phyloP scores from a whole-genome alignment of 1,284 basidiomycete species.

The Porogramme epimiltina region DNA sequence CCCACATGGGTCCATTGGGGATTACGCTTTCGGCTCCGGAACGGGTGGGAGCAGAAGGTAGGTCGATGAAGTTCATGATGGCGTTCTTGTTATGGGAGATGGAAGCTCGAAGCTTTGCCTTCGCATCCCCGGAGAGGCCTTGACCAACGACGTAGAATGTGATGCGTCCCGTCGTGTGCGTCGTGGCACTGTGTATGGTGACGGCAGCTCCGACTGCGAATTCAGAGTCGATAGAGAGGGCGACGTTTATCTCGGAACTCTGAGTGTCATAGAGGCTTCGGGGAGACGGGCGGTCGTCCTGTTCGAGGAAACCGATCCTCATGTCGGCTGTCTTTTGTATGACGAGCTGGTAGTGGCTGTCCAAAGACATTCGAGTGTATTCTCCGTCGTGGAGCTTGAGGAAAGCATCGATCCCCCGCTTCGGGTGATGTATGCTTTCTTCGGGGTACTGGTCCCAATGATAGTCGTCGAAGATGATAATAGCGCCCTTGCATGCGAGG shows the following conservation, averaged over 20 bases:
- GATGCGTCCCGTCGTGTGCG: conserved; percentile 40
- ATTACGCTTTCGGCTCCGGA: conserved; percentile 28
- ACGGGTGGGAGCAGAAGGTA: conserved; percentile 29
- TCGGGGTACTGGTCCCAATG: conserved; percentile 50
- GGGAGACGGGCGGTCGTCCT: conserved; percentile 13
- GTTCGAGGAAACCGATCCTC: conserved; percentile 54
- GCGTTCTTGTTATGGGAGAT: conserved; percentile 30
- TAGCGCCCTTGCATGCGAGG: conserved; percentile 48
- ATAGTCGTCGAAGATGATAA: conserved; percentile 63
- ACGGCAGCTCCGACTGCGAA: conserved; percentile 55
- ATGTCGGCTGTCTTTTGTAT: conserved; percentile 51
- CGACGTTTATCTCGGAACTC: conserved; percentile 51
- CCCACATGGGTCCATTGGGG: conserved; percentile 43
- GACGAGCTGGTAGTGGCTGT: conserved; percentile 50
- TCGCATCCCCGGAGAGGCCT: conserved; percentile 41
- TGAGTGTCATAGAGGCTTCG: conserved; percentile 28
- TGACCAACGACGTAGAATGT: conserved; percentile 54
- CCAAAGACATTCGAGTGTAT: conserved; percentile 42
- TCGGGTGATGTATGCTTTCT: conserved; percentile 54
- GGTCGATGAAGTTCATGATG: conserved; percentile 44
- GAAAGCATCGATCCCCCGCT: conserved; percentile 57
- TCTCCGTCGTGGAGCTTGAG: conserved; percentile 51
- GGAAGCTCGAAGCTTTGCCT: conserved; percentile 36
- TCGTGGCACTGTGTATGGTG: conserved; percentile 43
- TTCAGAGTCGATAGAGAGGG: conserved; percentile 41